Evolutionary conservation across 129 eudicot genomes (phyloP), one percentile per base, ranked within the genome.

Genomic region (Gnaphalium uliginosum): DNA sequence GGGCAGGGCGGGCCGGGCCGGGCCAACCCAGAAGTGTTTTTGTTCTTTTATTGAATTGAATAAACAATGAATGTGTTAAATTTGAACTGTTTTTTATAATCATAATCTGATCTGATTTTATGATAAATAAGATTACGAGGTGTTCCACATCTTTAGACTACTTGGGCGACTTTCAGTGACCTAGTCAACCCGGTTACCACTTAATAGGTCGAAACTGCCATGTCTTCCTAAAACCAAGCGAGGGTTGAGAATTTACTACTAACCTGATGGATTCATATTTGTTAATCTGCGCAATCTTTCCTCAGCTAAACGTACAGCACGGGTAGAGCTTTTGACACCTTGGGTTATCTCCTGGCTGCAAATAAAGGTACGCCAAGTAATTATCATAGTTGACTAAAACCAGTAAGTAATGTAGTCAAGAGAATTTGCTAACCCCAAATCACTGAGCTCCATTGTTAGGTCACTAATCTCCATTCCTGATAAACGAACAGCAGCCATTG

Each of bases 401-500:
- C 35, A 51, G 25, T 39, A 65, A 59, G 32, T 9, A 56, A 61
- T 48, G 4, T 50, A 48, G n/a, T 1, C 10, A 32, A 21, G n/a
- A 25, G 5, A 21, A 68, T 2, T 51, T 57, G 74, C 92, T 75
- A 72, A 95, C 99, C 99, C 97, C 76, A 95, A 77, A 75, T 95
- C 99, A 84, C 99, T 91, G 70, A 95, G 97, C 90, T 95, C 99
- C 97, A 87, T 91, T 5, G 99, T 91, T 54, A 91, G 82, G 82
- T 94, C 98, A 84, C 98, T 91, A 80, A 94, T 87, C 82, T 94
- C 98, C 98, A 94, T 94, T 68, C 98, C 98, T 72, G 97, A 94
- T 79, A 94, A 81, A 17, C 97, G 87, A 60, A 94, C 87, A 30
- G 97, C 96, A 53, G 97, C 98, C 98, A 94, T 94, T 71, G 98